Base-by-base conservation (phyloP, 495 filamentous ascomycete genomes). In the Pyrenula massariospora region DNA sequence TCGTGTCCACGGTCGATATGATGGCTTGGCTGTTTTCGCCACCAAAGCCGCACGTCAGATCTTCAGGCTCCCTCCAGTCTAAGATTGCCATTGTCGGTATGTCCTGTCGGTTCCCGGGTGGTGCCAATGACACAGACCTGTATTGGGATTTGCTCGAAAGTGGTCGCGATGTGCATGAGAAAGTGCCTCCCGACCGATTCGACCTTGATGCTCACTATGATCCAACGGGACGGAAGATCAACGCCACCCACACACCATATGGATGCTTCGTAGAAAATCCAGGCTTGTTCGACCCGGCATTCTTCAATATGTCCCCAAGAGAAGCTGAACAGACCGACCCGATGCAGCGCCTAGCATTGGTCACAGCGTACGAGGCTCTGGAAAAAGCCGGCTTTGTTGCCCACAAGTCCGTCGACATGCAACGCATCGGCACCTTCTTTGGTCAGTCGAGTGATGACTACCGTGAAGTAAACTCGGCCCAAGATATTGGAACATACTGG, bases 71-170 rank as follows among this genome's bases (percentile, higher is more conserved):
- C 19, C 48, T 50, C 12, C 60, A 66, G 22, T 64, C 66, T 1
- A 74, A 73, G 57, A 56, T 75, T n/a, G 74, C 73, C 0, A 70
- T 77, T 54, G 66, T 76, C 10, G 72, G 72, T 2, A 68, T 74
- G 62, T 63, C 74, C 0, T 67, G 70, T 56, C 58, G 73, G 2
- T 52, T 76, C n/a, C 74, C 74, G 2, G 66, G 63, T 11, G 68
- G 62, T 0, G 68, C 67, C 5, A 63, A 56, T n/a, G 55, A 64
- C 48, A 57, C 59, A 0, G 70, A 75, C 25, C 54, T 63, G 12
- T 70, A 73, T 54, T 79, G 76, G 76, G 55, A 72, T 0, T 19
- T 73, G 0, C 50, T 79, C 2, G 60, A 73, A 24, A 53, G 70
- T 2, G 73, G 74, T 0, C 62, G 63, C 0, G 74, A 79, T 58